Evolutionary conservation across 2,329 filamentous ascomycete genomes (phyloP), one percentile per base, ranked within the genome.

Genomic region (Endocalyx cinctus): DNA sequence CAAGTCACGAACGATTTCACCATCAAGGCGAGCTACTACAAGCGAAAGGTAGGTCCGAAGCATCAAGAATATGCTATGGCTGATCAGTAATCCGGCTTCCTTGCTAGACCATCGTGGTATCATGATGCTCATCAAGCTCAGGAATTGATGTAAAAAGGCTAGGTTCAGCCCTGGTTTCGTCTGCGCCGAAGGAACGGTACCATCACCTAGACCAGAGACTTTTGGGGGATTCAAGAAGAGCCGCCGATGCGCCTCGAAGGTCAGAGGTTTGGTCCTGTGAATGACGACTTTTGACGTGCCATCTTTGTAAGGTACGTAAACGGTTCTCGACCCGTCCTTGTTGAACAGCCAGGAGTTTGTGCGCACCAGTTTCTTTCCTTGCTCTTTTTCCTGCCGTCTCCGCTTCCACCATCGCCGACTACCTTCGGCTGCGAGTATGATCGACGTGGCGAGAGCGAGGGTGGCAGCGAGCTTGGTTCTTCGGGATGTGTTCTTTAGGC

Each of bases 101-200:
- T 98, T 98, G 59, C 88, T 95, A 12, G 83, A 83, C 84, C 90
- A 95, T 43, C 90, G 72, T 5, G 92, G 92, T 42, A 98, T 85
- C 87, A 97, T 94, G 55, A 98, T 97, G 63, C 88, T 96, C 66
- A 97, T 79, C 34, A 98, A 66, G 54, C 90, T 96, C 32, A 97
- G 72, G 51, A 98, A 97, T 62, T 98, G 92, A 58, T 98, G 92
- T 33, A 98, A 62, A 52, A 98, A 98, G 10, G 92, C 92, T 38
- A 98, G 72, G 55, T 98, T 98, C 25, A 98, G 67, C 1, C 92
- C 92, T 0, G 92, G 88, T 59, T 95, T 97, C 4, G 89, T 90
- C 57, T 94, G 86, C 8, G 86, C 77, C 3, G 89, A 86, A 12
- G 92, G 92, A 5, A 94, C 87, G 27, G 74, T 72, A 11, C 81